phyloP scores from a whole-genome alignment of 768 basidiomycete genomes.

The Xerocomellus chrysenteron region DNA sequence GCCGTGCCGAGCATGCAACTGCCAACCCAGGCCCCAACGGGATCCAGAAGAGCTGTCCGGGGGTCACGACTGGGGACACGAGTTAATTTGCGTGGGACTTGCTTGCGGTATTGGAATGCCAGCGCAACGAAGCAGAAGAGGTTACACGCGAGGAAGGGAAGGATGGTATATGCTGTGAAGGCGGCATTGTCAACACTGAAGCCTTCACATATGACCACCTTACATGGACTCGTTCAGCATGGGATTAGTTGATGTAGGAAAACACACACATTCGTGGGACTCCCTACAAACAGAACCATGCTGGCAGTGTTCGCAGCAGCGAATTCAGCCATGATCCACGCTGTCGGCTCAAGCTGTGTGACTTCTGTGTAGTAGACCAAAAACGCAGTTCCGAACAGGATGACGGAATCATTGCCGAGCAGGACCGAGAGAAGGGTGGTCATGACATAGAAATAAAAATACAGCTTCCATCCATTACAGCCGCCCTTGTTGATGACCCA shows the following conservation, averaged over 20 bases:
- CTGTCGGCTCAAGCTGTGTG: slow-evolving; percentile 44
- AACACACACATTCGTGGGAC: slow-evolving; percentile 73
- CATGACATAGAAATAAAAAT: slow-evolving; percentile 79
- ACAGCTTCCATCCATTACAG: slow-evolving; percentile 63
- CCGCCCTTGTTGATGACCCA: slow-evolving; percentile 84
- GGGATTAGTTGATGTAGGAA: background rate
- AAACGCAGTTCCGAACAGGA: slow-evolving; percentile 88
- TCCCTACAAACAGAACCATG: slow-evolving; percentile 77
- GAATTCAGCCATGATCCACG: slow-evolving; percentile 79
- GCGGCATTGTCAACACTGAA: slow-evolving; percentile 74
- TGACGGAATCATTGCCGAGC: slow-evolving; percentile 91
- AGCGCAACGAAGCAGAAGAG: slow-evolving; percentile 63
- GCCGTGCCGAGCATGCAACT: slow-evolving; percentile 62
- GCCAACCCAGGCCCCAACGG: slow-evolving; percentile 71
- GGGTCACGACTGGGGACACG: slow-evolving; percentile 43
- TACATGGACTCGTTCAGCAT: background rate
- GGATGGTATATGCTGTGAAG: slow-evolving; percentile 79
- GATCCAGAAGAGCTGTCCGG: slow-evolving; percentile 68
- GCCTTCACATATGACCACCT: slow-evolving; percentile 81
- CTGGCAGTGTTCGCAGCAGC: slow-evolving; percentile 77
- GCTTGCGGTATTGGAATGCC: slow-evolving; percentile 54
- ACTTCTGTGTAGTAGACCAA: slow-evolving; percentile 83
- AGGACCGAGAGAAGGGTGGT: slow-evolving; percentile 73
- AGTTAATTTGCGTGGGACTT: slow-evolving; percentile 49
- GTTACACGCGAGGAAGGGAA: slow-evolving; percentile 73